Base-by-base conservation (phyloP, 2,329 filamentous ascomycete genomes). In the Tympanopsis confertula region DNA sequence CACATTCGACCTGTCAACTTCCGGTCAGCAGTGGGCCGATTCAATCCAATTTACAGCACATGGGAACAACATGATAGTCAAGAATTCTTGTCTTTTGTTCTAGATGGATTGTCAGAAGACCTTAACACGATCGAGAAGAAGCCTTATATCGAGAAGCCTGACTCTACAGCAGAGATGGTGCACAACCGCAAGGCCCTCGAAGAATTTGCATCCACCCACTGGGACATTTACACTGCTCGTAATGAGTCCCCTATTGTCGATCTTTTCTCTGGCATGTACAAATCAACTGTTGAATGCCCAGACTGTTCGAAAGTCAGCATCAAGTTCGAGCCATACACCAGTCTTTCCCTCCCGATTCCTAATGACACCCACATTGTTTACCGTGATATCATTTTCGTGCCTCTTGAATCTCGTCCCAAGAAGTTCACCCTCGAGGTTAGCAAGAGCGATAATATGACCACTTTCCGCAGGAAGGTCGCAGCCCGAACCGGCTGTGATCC, bases 11-110 rank as follows among this genome's bases (percentile, higher is more conserved):
- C n/a, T n/a, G n/a, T n/a, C n/a, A n/a, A n/a, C n/a, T n/a, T n/a
- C n/a, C n/a, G n/a, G n/a, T n/a, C n/a, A n/a, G n/a, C n/a, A n/a
- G n/a, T n/a, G n/a, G n/a, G n/a, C n/a, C n/a, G n/a, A n/a, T n/a
- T n/a, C n/a, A n/a, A n/a, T n/a, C n/a, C n/a, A n/a, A n/a, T n/a
- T n/a, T n/a, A n/a, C n/a, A n/a, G n/a, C n/a, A n/a, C n/a, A n/a
- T 96, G 91, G 60, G 86, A 85, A 3, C 91, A 98, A 56, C 91
- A 98, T 54, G 91, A 98, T 54, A 94, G 89, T 0, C 91, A 98
- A 50, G 91, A 98, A 52, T 96, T 98, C 42, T 67, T 98, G 17
- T 87, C 91, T 29, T 96, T 95, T 56, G 69, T 98, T 12, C 78
- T 98, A 5, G 91, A 98, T 57, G 89, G 85, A 4, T 68, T 98